Evolutionary conservation across 2,329 filamentous ascomycete genomes (phyloP), one percentile per base, ranked within the genome.

Genomic region (Rutstroemia sydowiana): DNA sequence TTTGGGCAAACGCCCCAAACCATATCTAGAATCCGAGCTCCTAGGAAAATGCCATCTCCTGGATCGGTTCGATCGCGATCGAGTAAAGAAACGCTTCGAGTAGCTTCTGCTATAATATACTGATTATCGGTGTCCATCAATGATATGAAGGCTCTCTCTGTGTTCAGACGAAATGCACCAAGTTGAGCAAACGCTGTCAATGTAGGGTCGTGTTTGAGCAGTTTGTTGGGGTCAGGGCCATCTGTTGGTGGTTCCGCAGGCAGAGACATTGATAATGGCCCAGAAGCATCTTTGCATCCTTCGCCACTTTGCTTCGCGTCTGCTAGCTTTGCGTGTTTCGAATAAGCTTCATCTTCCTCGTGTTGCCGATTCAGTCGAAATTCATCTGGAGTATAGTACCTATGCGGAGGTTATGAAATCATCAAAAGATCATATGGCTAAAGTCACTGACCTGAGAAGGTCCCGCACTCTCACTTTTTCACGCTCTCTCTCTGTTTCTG

Each of bases 111-210:
- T 10, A 64, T 44, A 18, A 64, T 57, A 23, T 58, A 62, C 44
- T 63, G 61, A 20, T 53, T 43, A 11, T 58, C 43, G 3, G 56
- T 52, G 31, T 59, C 58, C 20, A 63, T 59, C 2, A 63, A 46
- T 28, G 71, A 73, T n/a, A 78, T 69, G 57, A 78, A 70, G 37
- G 66, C 68, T 7, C 75, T 70, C 51, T 72, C 69, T 30, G 69
- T 69, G 20, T 70, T 63, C 42, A 78, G 63, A 0, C 73, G 68
- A 14, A 77, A 65, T 0, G 74, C 68, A 4, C 69, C 72, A 6
- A 79, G 68, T 60, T 78, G 76, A 0, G 75, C 66, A 48, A 72
- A 68, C 1, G 70, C 69, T 5, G 67, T 67, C 34, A 76, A 65
- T 30, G 68, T 70, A 1, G 71, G 70, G 60, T 71, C 74, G 44